Conservation (phyloP, 2,329 filamentous ascomycete species). For the Sporothrix variecibatus region DNA sequence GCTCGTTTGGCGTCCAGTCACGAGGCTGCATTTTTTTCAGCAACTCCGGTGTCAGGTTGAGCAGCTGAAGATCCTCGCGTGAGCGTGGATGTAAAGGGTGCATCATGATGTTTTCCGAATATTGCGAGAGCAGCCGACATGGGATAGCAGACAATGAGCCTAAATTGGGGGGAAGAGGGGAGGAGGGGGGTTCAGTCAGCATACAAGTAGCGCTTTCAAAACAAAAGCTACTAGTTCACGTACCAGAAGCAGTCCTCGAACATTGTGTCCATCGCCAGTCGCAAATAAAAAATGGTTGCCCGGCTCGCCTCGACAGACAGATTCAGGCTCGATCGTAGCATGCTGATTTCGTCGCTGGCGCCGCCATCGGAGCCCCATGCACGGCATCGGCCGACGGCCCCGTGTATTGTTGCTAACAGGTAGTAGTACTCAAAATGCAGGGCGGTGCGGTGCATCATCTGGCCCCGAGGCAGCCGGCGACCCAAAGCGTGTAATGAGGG, state of each 20-base stretch:
- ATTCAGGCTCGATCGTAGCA: conserved; percentile 48
- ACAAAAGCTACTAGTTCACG: neutral
- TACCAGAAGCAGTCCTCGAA: neutral
- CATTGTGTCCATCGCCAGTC: neutral
- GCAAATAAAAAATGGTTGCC: neutral
- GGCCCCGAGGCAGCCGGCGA: neutral
- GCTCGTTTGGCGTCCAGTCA: conserved; percentile 22
- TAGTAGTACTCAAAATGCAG: conserved; percentile 55
- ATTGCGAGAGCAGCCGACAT: conserved; percentile 55
- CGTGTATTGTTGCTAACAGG: conserved; percentile 57
- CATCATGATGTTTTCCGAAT: conserved; percentile 57
- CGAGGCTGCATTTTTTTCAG: conserved; percentile 43
- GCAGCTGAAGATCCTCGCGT: conserved; percentile 48
- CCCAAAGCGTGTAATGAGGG: neutral
- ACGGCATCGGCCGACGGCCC: conserved; percentile 54
- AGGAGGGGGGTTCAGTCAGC: conserved; percentile 36
- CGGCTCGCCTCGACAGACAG: conserved; percentile 48
- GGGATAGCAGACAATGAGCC: conserved; percentile 59
- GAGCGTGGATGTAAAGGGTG: conserved; percentile 49
- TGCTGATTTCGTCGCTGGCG: conserved; percentile 38
- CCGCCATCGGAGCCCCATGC: conserved; percentile 41
- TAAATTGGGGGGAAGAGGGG: too few species aligned
- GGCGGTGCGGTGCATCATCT: conserved; percentile 30
- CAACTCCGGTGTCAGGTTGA: conserved; percentile 46
- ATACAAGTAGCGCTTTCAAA: neutral